Base-by-base conservation (phyloP, 2,329 filamentous ascomycete species). In the Chrysoporthe deuterocubensis region DNA sequence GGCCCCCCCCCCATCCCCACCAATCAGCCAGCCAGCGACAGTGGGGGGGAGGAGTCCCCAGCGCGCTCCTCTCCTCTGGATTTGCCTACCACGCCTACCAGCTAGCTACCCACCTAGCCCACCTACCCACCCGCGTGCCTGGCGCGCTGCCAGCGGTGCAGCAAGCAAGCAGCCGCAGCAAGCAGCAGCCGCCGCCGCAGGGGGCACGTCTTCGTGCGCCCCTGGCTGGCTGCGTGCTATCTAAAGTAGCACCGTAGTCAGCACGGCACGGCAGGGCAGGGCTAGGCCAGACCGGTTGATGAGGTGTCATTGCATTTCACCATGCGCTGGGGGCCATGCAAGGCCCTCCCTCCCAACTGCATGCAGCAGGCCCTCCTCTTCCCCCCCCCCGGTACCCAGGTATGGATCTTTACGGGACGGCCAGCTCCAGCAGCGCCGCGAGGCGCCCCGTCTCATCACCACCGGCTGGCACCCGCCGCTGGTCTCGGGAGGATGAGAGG, bases 221-320 rank as follows among this genome's bases (percentile, higher is more conserved):
- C 26, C 26, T 26, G 26, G 26, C 14, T 26, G 37, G 54, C 54
- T 57, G 54, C 8, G 40, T n/a, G 18, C 54, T 5, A 40, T 57
- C 54, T 40, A 34, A 9, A 40, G 6, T 40, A 9, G 37, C 37
- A 40, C 26, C 26, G 26, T 26, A 26, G 26, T 26, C 26, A 26
- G 26, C 26, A 26, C 26, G 26, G 26, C 26, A 26, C 26, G 26
- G 26, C 26, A 26, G 26, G 48, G 48, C 48, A n/a, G 11, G n/a
- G 48, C 48, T 52, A 21, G 46, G 48, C 48, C 21, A 13, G 21
- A 7, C 18, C 50, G 26, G 26, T 7, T 37, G 54, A 57, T 57
- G 54, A 57, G 54, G 54, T 57, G 54, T 57, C 54, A 57, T n/a
- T 57, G 54, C 54, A 57, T 57, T 26, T 54, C 50, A 54, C 50